Evolutionary conservation across 805 yeast species (phyloP).

Genomic region (Pichia scutulata): DNA sequence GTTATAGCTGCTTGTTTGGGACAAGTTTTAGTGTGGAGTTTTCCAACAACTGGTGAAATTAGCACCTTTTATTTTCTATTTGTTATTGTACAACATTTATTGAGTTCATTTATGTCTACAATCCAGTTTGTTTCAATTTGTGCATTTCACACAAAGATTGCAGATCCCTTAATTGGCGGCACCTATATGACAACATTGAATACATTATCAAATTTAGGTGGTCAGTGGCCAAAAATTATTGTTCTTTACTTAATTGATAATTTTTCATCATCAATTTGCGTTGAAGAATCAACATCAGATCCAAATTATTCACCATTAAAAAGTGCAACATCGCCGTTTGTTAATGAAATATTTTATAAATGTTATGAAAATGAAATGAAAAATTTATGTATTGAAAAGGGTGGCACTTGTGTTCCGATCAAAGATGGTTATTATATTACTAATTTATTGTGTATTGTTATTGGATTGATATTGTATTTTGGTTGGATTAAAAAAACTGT

Average conservation of each 20-base stretch:
- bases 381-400: conserved; percentile 40
- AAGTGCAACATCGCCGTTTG: conserved; percentile 12
- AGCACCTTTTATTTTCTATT: conserved; percentile 50
- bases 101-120: conserved; percentile 89
- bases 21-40: conserved; percentile 59
- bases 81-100: conserved; percentile 73
- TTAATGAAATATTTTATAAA: conserved; percentile 20
- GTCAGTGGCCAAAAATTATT: conserved; percentile 93
- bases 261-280: conserved; percentile 62
- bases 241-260: conserved; percentile 74
- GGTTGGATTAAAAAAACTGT: conserved; percentile 61
- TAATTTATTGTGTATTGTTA: conserved; percentile 57
- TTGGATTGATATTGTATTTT: conserved; percentile 61
- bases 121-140: conserved; percentile 91
- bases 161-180: conserved; percentile 95
- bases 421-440: conserved; percentile 83
- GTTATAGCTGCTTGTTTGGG: conserved; percentile 69
- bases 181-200: conserved; percentile 96
- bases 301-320: conserved; percentile 12
- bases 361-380: conserved; percentile 31
- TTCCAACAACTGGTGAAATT: conserved; percentile 52
- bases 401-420: conserved; percentile 47
- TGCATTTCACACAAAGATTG: conserved; percentile 91
- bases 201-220: conserved; percentile 88
- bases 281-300: conserved; percentile 10